A percentile compares a stretch with the other conserved stretches of the same genome.
Evolutionary conservation across 2,329 filamentous ascomycete species (phyloP).

Genomic region (Emmonsiellopsis sp.): DNA sequence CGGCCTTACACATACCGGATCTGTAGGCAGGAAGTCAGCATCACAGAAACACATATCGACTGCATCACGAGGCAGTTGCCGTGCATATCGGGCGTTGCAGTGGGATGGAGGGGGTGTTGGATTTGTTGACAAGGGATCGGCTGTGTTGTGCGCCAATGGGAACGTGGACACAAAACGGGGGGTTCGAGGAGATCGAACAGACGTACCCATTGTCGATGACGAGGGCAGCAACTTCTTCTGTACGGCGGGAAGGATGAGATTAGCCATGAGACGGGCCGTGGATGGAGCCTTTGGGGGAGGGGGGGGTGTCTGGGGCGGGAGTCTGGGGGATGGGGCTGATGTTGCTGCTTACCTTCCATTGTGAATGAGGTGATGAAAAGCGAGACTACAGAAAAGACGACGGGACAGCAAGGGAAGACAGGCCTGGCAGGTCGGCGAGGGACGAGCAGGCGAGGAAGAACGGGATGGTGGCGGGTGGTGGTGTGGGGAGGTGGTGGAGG

Average conservation of each 20-base stretch:
- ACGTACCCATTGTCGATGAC: conserved; percentile 99
- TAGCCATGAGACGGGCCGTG: conserved; percentile 19
- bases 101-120: conserved; percentile 1
- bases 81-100: neutral
- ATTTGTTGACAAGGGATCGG: conserved; percentile 3
- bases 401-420: conserved; percentile 3
- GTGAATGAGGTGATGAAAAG: conserved; percentile 25
- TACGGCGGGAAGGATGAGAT: conserved; percentile 38
- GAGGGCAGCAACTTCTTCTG: conserved; percentile 99
- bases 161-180: conserved; percentile 2
- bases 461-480: conserved; percentile 25
- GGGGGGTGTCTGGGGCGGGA: conserved; percentile 19
- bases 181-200: conserved; percentile 27
- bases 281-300: conserved; percentile 6
- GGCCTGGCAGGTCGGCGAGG: neutral
- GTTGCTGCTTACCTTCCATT: conserved; percentile 54
- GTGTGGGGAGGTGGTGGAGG: conserved; percentile 31
- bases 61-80: neutral
- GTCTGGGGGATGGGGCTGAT: conserved; percentile 10
- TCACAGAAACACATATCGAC: neutral
- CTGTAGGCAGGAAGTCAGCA: conserved; percentile 42
- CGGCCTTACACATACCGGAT: conserved; percentile 99
- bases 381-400: conserved; percentile 18
- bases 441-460: conserved; percentile 10
- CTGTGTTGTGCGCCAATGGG: conserved; percentile 11